Percentiles rank a stretch among this genome's conserved stretches.
Conservation (phyloP, 106 monocot genomes). For the Dioscorea dumetorum region DNA sequence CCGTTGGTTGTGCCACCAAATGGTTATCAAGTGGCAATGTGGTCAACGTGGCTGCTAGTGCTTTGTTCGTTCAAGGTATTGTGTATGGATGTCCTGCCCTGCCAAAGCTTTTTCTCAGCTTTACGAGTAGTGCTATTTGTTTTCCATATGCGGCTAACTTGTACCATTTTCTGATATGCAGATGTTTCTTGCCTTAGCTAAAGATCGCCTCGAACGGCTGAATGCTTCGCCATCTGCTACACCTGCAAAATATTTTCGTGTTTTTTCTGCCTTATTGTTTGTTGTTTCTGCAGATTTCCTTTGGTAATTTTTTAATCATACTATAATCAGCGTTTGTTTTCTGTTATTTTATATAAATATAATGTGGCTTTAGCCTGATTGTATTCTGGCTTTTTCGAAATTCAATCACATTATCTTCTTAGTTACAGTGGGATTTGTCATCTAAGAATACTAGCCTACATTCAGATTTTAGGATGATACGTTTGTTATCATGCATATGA, state of each 20-base stretch:
- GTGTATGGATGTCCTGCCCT: background rate
- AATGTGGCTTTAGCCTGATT: too few relatives aligned
- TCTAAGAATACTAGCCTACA: too few relatives aligned
- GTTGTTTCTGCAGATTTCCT: constrained; percentile 70
- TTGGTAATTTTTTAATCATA: constrained; percentile 49
- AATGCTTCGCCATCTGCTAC: constrained; percentile 91
- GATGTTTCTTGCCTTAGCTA: constrained; percentile 90
- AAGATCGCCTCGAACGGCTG: constrained; percentile 84
- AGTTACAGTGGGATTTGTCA: too few relatives aligned
- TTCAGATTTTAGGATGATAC: too few relatives aligned
- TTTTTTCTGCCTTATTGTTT: constrained; percentile 79
- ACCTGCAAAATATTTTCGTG: constrained; percentile 69
- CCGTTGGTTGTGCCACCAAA: constrained; percentile 81
- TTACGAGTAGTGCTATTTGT: too few relatives aligned
- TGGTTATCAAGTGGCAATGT: constrained; percentile 55
- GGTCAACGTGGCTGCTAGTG: constrained; percentile 77
- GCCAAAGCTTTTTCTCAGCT: too few relatives aligned
- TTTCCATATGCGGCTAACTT: too few relatives aligned
- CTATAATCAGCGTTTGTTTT: too few relatives aligned
- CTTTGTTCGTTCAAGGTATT: constrained; percentile 84
- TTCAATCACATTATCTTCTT: too few relatives aligned
- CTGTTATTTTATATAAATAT: too few relatives aligned
- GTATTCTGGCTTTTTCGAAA: too few relatives aligned
- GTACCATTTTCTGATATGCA: constrained; percentile 17
- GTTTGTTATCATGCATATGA: too few relatives aligned